Conservation (phyloP, 1,284 basidiomycete species). For the Tilletiaria anomala region DNA sequence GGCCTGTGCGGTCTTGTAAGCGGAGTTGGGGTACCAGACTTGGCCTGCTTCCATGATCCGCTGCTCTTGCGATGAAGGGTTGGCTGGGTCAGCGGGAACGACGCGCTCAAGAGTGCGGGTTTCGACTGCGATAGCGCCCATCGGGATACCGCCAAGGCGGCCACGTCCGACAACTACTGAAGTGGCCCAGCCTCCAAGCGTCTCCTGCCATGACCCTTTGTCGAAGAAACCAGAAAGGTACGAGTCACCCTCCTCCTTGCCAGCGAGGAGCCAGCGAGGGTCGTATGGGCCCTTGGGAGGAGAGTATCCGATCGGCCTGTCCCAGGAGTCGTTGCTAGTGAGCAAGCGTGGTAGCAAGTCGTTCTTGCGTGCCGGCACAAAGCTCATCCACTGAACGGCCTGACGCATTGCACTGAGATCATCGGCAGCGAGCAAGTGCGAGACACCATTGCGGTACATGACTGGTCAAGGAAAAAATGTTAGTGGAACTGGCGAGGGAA, state of each 20-base stretch:
- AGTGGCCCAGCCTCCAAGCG: slow-evolving; percentile 46
- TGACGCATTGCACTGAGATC: slow-evolving; percentile 49
- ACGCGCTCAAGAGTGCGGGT: slow-evolving; percentile 93
- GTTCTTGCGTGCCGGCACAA: slow-evolving; percentile 48
- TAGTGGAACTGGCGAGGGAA: neutral
- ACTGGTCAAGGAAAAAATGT: slow-evolving; percentile 3
- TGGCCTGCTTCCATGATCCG: slow-evolving; percentile 98
- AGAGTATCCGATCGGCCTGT: slow-evolving; percentile 75
- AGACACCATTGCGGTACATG: slow-evolving; percentile 56
- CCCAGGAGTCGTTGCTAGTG: slow-evolving; percentile 50
- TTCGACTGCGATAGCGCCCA: slow-evolving; percentile 95
- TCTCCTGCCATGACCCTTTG: slow-evolving; percentile 89
- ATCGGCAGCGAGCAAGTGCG: slow-evolving; percentile 82
- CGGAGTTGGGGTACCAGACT: slow-evolving; percentile 98
- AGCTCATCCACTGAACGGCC: slow-evolving; percentile 77
- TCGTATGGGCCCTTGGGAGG: slow-evolving; percentile 93
- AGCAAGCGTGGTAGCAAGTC: slow-evolving; percentile 17
- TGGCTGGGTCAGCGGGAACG: slow-evolving; percentile 96
- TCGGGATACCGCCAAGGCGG: slow-evolving; percentile 88
- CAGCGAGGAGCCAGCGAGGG: slow-evolving; percentile 92
- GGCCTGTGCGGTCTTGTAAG: slow-evolving; percentile 99
- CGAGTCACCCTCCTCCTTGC: slow-evolving; percentile 56
- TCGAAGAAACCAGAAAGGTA: slow-evolving; percentile 71
- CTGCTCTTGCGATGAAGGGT: slow-evolving; percentile 91
- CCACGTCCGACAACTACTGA: slow-evolving; percentile 63